phyloP scores from a whole-genome alignment of 495 filamentous ascomycete genomes.

The Darksidea phi region DNA sequence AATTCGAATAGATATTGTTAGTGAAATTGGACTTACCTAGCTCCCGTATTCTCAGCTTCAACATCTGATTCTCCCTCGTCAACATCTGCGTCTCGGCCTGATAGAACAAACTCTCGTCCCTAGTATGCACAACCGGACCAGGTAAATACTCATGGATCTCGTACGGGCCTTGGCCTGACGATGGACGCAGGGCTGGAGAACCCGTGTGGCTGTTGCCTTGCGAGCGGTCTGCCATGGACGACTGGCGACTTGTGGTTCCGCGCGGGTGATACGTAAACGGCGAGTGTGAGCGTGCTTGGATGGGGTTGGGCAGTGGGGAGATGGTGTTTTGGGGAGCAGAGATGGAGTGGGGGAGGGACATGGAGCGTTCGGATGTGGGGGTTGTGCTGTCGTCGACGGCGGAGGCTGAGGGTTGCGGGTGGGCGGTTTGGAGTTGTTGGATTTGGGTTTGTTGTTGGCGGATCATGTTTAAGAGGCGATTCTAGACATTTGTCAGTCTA shows the following conservation, averaged over 20 bases:
- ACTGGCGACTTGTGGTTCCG: slow-evolving; percentile 55
- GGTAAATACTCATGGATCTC: slow-evolving; percentile 39
- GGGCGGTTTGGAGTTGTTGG: slow-evolving; percentile 56
- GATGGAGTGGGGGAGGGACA: slow-evolving; percentile 49
- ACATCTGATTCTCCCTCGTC: slow-evolving; percentile 88
- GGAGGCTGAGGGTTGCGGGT: slow-evolving; percentile 41
- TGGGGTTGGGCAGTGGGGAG: slow-evolving; percentile 25
- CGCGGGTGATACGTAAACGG: slow-evolving; percentile 48
- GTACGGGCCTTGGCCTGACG: slow-evolving; percentile 32
- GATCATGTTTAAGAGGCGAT: slow-evolving; percentile 86
- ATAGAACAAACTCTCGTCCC: slow-evolving; percentile 84
- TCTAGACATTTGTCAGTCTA: slow-evolving; percentile 50
- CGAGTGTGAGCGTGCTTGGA: slow-evolving; percentile 49
- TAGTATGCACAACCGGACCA: slow-evolving; percentile 11
- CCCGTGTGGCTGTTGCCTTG: slow-evolving; percentile 40
- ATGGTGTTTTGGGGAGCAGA: slow-evolving; percentile 31
- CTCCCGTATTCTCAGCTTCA: slow-evolving; percentile 79
- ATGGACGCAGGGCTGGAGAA: slow-evolving; percentile 43
- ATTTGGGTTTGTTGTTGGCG: slow-evolving; percentile 81
- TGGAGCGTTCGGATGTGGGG: slow-evolving; percentile 62
- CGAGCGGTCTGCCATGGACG: slow-evolving; percentile 42
- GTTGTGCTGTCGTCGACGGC: slow-evolving; percentile 59
- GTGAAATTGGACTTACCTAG: slow-evolving; percentile 56
- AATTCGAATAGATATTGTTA: background rate
- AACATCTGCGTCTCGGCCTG: slow-evolving; percentile 89